Base-by-base conservation (phyloP, 108 stramenopile species). In the Skeletonema tropicum region DNA sequence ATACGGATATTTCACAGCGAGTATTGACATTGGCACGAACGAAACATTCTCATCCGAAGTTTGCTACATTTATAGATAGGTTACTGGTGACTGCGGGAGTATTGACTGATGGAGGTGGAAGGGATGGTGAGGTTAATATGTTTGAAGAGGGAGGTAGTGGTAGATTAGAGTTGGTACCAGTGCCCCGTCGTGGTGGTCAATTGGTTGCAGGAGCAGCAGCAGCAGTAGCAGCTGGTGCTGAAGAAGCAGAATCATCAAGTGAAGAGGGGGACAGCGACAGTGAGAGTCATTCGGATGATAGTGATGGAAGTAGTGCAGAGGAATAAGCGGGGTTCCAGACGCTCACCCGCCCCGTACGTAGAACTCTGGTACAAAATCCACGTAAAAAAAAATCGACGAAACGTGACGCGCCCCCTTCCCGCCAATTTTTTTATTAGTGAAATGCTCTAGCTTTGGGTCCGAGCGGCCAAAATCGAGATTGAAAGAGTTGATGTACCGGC, bases 31-130 rank as follows among this genome's bases (percentile, higher is more conserved):
- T 83, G 39, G 76, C 57, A 35, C 38, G 66, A 13, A 57, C 62
- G 23, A 87, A 68, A 67, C 49, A 72, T 39, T 45, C 75, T 3
- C 61, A 89, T 73, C 90, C 89, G 10, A 82, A 85, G 33, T 90
- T 94, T 73, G 68, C 76, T 26, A 38, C 60, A 2, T 94, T 94
- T 83, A 42, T 88, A 1, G 91, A 94, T 79, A 84, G 83, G 61
- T 67, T 94, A 64, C 26, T 90, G 55, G 64, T 89, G 11, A 58
- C 85, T 41, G 78, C 90, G 21, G 93, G 89, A 7, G 83, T 94
- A 0, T 80, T 94, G 70, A 45, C 42, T 63, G 57, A 75, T 25
- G 62, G 30, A 6, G 64, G 42, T 9, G 79, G 67, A 9, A 52
- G 39, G 6, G 75, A 13, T 57, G 25, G 66, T n/a, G 42, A 45